Evolutionary conservation across 768 basidiomycete species (phyloP).

Genomic region (Naganishia vishniacii): DNA sequence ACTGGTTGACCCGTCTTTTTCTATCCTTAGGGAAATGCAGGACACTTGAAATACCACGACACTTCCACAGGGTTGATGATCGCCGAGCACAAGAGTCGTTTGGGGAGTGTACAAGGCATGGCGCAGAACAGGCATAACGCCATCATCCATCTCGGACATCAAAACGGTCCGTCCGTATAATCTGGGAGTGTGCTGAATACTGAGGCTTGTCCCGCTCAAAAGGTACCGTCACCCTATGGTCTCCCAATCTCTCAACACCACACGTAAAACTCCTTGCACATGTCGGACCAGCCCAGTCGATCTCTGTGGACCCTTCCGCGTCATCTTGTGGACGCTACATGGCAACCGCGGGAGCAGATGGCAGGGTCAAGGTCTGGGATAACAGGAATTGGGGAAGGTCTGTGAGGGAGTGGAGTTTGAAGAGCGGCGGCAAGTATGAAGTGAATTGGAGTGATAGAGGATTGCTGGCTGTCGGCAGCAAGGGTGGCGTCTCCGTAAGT

Average conservation of each 20-base stretch:
- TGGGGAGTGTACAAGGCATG: conserved; percentile 78
- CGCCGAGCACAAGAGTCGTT: conserved; percentile 79
- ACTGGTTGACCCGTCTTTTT: not conserved
- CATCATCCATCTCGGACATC: conserved; percentile 88
- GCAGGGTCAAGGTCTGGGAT: conserved; percentile 92
- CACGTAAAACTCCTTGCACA: conserved; percentile 89
- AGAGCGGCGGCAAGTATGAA: conserved; percentile 56
- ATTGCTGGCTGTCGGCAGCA: conserved; percentile 69
- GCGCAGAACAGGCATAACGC: conserved; percentile 88
- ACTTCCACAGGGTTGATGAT: conserved; percentile 85
- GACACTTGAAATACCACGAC: conserved; percentile 93
- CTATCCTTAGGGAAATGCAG: conserved; percentile 69
- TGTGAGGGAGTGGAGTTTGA: conserved; percentile 65
- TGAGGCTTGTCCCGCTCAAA: too few relatives aligned
- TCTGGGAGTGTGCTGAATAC: not conserved
- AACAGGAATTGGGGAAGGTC: conserved; percentile 89
- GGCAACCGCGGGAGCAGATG: conserved; percentile 82
- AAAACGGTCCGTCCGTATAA: conserved; percentile 59
- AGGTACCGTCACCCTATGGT: conserved; percentile 84
- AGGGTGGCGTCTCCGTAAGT: conserved; percentile 71
- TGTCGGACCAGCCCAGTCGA: conserved; percentile 72
- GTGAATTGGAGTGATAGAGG: conserved; percentile 84
- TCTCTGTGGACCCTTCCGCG: conserved; percentile 72
- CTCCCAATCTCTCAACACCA: conserved; percentile 84
- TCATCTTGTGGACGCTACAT: conserved; percentile 74